phyloP scores from a whole-genome alignment of 2,329 filamentous ascomycete genomes.

The Penicillium sp. region DNA sequence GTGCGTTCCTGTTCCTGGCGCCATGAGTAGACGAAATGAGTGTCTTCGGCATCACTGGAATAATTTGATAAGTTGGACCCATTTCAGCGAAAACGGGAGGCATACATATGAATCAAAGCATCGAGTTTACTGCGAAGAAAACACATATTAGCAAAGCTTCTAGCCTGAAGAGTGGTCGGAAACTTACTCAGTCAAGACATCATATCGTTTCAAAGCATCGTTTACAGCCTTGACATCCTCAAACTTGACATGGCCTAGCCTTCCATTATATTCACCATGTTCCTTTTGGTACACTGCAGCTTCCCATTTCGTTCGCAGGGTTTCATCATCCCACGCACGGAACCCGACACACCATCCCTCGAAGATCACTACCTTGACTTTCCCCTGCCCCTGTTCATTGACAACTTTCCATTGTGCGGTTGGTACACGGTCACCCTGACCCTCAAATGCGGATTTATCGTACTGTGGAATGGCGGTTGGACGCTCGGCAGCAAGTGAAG shows the following conservation, averaged over 20 bases:
- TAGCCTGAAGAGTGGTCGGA: neutral
- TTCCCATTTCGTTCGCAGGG: conserved; percentile 55
- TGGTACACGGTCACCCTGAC: conserved; percentile 72
- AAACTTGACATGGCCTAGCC: conserved; percentile 55
- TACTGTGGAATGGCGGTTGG: conserved; percentile 69
- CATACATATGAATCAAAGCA: conserved; percentile 63
- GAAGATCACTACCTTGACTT: conserved; percentile 67
- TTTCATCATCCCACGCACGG: conserved; percentile 58
- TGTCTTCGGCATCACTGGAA: conserved; percentile 66
- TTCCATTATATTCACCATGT: conserved; percentile 51
- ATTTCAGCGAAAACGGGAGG: neutral
- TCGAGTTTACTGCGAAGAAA: conserved; percentile 50
- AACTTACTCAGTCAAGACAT: conserved; percentile 55
- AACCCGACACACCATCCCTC: conserved; percentile 94
- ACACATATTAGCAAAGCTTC: conserved; percentile 13
- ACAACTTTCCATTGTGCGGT: conserved; percentile 60
- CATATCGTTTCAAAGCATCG: conserved; percentile 57
- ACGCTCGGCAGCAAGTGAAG: conserved; percentile 52
- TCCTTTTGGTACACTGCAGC: conserved; percentile 48
- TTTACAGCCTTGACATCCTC: conserved; percentile 61
- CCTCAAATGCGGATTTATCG: conserved; percentile 76
- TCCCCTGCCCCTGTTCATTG: conserved; percentile 37
- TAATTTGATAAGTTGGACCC: neutral
- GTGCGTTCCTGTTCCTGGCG: conserved; percentile 74
- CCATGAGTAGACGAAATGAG: conserved; percentile 79